These are phyloP conservation scores for Fraxinus cuspidata DNA, from an alignment of 257 asterid genomes.

Conservation along the genomic window DNA sequence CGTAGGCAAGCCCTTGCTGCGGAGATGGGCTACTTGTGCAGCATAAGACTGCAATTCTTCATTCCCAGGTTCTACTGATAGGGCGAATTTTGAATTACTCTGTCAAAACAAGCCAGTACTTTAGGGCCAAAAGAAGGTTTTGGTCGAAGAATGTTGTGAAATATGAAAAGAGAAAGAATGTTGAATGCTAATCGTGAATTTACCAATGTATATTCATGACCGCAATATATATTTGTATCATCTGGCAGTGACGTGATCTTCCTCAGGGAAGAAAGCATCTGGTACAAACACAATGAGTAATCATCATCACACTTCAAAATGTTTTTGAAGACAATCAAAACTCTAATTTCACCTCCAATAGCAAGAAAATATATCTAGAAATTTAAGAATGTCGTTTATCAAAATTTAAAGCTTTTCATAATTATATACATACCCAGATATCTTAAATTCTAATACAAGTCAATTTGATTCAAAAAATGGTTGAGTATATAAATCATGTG, in stretches of 20 bases:
- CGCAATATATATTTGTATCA: conserved; percentile 79
- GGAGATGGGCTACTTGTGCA: conserved; percentile 57
- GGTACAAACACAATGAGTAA: conserved; percentile 29
- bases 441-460: background rate
- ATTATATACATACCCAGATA: too few species aligned
- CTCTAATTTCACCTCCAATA: background rate
- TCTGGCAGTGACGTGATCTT: conserved; percentile 80
- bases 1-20: conserved; percentile 85
- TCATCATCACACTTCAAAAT: conserved; percentile 11
- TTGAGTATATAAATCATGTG: background rate
- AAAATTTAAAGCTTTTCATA: too few species aligned
- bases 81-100: conserved; percentile 95
- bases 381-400: too few species aligned
- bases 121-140: conserved; percentile 19
- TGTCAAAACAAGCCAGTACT: conserved; percentile 33
- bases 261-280: conserved; percentile 81
- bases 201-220: conserved; percentile 94
- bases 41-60: conserved; percentile 77
- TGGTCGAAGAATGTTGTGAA: conserved; percentile 15
- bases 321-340: background rate
- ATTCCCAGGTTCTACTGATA: conserved; percentile 82
- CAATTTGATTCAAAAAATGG: too few species aligned
- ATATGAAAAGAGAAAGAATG: background rate
- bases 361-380: background rate
- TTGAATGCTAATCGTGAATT: conserved; percentile 15